phyloP scores from a whole-genome alignment of 345 rosid species.

The Arabidopsis arenosa region DNA sequence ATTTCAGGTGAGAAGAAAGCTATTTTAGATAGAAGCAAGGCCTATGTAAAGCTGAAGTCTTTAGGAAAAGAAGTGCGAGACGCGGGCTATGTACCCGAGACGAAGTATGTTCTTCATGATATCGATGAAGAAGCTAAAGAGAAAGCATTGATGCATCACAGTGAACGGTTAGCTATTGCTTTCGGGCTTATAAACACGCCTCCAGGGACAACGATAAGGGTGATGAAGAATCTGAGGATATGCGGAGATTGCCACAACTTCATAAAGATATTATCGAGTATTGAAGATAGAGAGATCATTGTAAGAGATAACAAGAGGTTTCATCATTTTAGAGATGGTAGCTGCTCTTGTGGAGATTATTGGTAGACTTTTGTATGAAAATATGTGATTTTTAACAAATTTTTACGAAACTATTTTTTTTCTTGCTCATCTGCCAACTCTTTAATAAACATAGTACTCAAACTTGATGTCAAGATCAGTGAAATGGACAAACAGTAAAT shows the following conservation, averaged over 20 bases:
- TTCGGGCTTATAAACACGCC: conserved; percentile 58
- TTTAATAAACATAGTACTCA: neutral
- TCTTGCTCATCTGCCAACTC: neutral
- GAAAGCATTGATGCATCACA: conserved; percentile 62
- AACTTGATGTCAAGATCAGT: too few relatives aligned
- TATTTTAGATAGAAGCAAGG: conserved; percentile 37
- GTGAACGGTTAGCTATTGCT: conserved; percentile 71
- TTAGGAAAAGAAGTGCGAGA: conserved; percentile 43
- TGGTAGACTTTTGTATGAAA: conserved; percentile 47
- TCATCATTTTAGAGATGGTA: conserved; percentile 69
- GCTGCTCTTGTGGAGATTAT: conserved; percentile 64
- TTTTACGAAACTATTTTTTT: neutral
- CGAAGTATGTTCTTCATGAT: conserved; percentile 61
- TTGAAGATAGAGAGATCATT: conserved; percentile 56
- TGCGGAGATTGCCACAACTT: conserved; percentile 75
- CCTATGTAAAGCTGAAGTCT: conserved; percentile 36
- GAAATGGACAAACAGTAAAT: neutral
- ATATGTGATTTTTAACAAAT: neutral
- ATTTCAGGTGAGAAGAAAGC: conserved; percentile 18
- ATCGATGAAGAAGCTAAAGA: conserved; percentile 74
- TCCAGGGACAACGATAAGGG: conserved; percentile 55
- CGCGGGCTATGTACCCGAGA: conserved; percentile 62
- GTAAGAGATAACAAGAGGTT: conserved; percentile 65
- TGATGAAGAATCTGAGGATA: conserved; percentile 61
- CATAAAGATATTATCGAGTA: conserved; percentile 59